Evolutionary conservation across 1,139 yeast genomes (phyloP), one percentile per base, ranked within the genome.

Genomic region (Blastobotrys petasosporus): DNA sequence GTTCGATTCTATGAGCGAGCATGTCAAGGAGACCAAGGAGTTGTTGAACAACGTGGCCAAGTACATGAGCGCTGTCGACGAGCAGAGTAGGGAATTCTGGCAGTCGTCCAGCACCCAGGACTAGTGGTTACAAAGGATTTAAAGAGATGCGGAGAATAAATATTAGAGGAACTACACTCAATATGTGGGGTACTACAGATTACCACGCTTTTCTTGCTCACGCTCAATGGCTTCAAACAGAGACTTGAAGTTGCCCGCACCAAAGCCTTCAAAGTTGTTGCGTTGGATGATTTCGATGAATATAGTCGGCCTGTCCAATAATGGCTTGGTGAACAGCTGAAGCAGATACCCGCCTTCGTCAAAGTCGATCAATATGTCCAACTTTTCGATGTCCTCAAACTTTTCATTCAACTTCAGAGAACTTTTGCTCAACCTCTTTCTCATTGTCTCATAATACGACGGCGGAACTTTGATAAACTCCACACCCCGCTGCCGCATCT

Each of bases 201-300:
- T 67, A 8, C 71, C 71, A 23, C 71, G 60, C 47, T 51, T 47
- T 9, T 51, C 61, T 50, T 68, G 72, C 52, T 67, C 71, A 74
- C 85, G 49, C 61, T 85, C 95, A 49, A 86, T 80, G 4, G 85
- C 78, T 60, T 85, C 90, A 59, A 84, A 85, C 42, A 86, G 68
- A 0, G 92, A 85, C 61, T 79, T 82, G 67, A 86, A 86, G 46
- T 88, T 86, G 0, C 94, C 94, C 43, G 86, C 87, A 0, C 95
- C 95, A 66, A 86, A 86, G 0, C 95, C 95, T 51, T 81, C 75
- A 61, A 84, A 90, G 57, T 84, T 83, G 57, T 74, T 73, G 52
- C 95, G 74, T 64, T 86, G 94, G 52, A 86, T 86, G 16, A 85
- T 73, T 61, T 86, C 95, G 54, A 85, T 68, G 60, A 86, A 86